Evolutionary conservation across 139 green algal genomes (phyloP).

Genomic region (Gonium pectorale): DNA sequence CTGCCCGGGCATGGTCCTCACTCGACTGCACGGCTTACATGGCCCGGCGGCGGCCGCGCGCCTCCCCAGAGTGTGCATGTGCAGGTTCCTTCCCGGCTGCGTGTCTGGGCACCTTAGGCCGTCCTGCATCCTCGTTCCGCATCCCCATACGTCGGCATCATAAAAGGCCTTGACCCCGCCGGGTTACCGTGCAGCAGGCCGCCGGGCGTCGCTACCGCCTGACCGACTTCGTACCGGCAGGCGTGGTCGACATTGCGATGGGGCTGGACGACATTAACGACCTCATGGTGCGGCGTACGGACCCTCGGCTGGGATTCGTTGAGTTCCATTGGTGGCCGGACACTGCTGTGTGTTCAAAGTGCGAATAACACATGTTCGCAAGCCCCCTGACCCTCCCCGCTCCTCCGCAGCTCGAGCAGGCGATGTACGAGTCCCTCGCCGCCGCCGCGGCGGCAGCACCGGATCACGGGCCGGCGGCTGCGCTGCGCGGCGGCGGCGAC

Average conservation of each 20-base stretch:
- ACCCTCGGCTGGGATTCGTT: background rate
- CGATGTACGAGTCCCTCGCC: conserved; percentile 51
- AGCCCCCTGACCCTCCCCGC: background rate
- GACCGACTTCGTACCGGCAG: conserved; percentile 46
- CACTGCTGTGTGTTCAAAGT: background rate
- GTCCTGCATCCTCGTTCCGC: too few species aligned
- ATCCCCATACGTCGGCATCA: too few species aligned
- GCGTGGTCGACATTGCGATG: conserved; percentile 52
- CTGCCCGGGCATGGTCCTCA: too few species aligned
- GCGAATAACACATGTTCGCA: background rate
- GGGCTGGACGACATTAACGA: conserved; percentile 67
- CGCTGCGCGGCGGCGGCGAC: background rate
- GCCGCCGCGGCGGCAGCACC: background rate
- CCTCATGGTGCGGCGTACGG: conserved; percentile 53
- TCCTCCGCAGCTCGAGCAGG: conserved; percentile 55
- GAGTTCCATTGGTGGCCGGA: background rate
- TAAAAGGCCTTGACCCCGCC: too few species aligned
- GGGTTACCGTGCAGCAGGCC: too few species aligned
- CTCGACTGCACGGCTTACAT: too few species aligned
- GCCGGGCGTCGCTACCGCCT: conserved; percentile 16
- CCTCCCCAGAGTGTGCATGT: too few species aligned
- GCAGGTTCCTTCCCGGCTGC: too few species aligned
- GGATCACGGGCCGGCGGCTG: background rate
- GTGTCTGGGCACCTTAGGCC: too few species aligned
- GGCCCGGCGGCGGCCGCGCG: too few species aligned